Evolutionary conservation across 2,329 filamentous ascomycete genomes (phyloP).

Genomic region (Reticulascus tulasneorum): DNA sequence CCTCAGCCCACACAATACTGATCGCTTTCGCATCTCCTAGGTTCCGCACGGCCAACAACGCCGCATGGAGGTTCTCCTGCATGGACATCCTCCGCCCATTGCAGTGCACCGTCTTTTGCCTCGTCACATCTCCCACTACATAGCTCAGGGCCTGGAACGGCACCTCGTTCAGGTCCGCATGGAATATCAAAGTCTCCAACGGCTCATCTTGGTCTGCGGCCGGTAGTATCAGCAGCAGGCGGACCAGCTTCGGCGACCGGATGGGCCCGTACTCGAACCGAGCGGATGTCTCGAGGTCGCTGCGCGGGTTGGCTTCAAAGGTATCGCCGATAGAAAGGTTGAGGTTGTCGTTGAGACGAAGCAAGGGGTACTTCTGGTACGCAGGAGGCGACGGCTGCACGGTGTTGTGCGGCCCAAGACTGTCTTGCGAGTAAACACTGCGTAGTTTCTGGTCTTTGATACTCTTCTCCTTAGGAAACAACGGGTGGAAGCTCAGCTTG

Average conservation of each 20-base stretch:
- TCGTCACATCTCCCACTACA: conserved; percentile 2
- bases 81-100: conserved; percentile 11
- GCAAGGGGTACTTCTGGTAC: conserved; percentile 11
- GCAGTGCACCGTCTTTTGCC: conserved; percentile 11
- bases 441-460: conserved; percentile 3
- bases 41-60: conserved; percentile 13
- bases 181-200: conserved; percentile 16
- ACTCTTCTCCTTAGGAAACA: conserved; percentile 28
- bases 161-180: conserved; percentile 15
- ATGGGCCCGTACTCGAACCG: conserved; percentile 12
- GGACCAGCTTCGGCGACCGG: conserved; percentile 11
- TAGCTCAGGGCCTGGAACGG: conserved; percentile 14
- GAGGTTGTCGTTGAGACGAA: conserved; percentile 13
- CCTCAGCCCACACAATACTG: conserved; percentile 14
- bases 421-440: neutral
- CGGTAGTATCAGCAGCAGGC: conserved; percentile 14
- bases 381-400: too few species aligned
- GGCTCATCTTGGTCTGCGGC: conserved; percentile 5
- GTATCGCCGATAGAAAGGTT: conserved; percentile 13
- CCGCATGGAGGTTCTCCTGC: conserved; percentile 10
- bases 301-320: conserved; percentile 12
- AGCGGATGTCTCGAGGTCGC: conserved; percentile 3
- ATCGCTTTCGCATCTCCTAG: conserved; percentile 6
- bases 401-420: neutral
- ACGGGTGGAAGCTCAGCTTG: conserved; percentile 17